Percentiles rank a stretch among this genome's conserved stretches.
phyloP scores from a whole-genome alignment of 179 eudicot species.

The Dionaea muscipula region DNA sequence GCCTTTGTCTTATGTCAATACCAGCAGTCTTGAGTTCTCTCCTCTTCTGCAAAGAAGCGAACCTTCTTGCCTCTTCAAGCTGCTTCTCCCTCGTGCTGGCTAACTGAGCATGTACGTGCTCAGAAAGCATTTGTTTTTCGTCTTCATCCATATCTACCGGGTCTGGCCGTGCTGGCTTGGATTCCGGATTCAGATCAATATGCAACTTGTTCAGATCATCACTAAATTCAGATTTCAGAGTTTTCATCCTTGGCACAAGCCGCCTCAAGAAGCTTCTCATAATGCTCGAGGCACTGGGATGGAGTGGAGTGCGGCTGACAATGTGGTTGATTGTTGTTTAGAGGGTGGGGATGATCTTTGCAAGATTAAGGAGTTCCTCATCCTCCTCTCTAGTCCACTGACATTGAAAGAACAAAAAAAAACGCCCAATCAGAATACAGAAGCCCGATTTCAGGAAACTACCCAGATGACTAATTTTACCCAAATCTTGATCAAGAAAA shows the following conservation, averaged over 20 bases:
- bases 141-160: conserved; percentile 99
- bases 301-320: conserved; percentile 99
- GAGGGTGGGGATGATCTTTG: conserved; percentile 98
- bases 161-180: conserved; percentile 98
- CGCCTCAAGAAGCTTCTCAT: conserved; percentile 95
- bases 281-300: conserved; percentile 94
- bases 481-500: too few species aligned
- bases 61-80: conserved; percentile 99
- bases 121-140: conserved; percentile 99
- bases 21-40: conserved; percentile 98
- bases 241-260: conserved; percentile 93
- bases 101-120: conserved; percentile 87
- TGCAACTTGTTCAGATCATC: conserved; percentile 94
- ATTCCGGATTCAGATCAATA: conserved; percentile 95
- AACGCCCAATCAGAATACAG: neutral
- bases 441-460: too few species aligned
- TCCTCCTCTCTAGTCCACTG: conserved; percentile 99
- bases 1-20: conserved; percentile 69
- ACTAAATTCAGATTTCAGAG: conserved; percentile 86
- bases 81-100: conserved; percentile 98
- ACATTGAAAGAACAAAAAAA: conserved; percentile 8
- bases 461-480: too few species aligned
- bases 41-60: conserved; percentile 94
- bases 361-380: conserved; percentile 88
- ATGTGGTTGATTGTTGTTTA: conserved; percentile 99